Conservation (phyloP, 192 early-diverging fungal genomes). For the Rhizophagus sp. region DNA sequence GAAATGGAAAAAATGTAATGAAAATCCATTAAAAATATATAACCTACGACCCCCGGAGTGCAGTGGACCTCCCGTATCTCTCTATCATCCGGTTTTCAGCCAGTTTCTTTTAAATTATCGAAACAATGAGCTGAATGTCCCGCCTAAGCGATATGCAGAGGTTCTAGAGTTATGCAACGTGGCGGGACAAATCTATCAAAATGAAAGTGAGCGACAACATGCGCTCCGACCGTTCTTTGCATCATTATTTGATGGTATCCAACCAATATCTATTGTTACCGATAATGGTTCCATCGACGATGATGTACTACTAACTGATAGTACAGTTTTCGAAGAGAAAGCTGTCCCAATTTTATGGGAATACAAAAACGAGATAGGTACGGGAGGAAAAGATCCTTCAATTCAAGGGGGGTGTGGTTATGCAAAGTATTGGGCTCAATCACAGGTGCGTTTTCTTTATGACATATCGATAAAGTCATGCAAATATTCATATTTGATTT, state of each 20-base stretch:
- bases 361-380: conserved; percentile 17
- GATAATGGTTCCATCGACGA: not conserved
- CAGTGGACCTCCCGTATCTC: not conserved
- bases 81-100: not conserved
- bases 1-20: not conserved
- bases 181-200: not conserved
- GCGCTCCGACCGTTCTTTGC: not conserved
- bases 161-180: not conserved
- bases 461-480: no score
- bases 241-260: not conserved
- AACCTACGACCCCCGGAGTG: not conserved
- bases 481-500: not conserved
- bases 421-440: conserved; percentile 13
- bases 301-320: not conserved
- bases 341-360: not conserved
- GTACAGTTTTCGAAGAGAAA: not conserved
- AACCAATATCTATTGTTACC: conserved; percentile 1
- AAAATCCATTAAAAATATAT: not conserved
- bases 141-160: not conserved
- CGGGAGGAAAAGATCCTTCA: not conserved
- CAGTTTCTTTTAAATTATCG: conserved; percentile 4
- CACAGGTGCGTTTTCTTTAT: not conserved
- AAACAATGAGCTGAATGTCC: not conserved
- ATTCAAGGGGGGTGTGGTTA: not conserved
- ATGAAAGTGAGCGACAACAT: not conserved